Evolutionary conservation across 306 rosid genomes (phyloP).

Genomic region (Chamaecrista fasciculata): DNA sequence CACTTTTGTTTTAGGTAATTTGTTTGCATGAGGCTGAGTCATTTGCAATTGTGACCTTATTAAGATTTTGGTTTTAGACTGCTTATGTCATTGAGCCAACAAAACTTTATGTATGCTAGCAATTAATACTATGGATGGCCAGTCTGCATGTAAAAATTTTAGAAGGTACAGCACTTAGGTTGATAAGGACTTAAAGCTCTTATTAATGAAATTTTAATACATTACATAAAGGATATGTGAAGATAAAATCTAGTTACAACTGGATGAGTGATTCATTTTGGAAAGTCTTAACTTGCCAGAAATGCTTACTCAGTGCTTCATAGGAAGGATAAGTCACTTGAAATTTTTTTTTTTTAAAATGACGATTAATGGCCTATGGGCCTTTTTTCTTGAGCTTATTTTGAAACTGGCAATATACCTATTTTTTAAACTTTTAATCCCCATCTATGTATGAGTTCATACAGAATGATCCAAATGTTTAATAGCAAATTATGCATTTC

Average conservation of each 20-base stretch:
- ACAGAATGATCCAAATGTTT: not conserved
- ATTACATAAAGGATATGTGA: not conserved
- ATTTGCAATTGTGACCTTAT: slow-evolving; percentile 18
- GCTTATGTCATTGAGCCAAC: not conserved
- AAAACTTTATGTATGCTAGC: slow-evolving; percentile 1
- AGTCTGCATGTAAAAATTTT: slow-evolving; percentile 23
- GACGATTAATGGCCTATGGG: not conserved
- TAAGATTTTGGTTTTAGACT: not conserved
- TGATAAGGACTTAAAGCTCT: not conserved
- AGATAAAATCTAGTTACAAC: not conserved
- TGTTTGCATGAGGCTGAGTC: not conserved
- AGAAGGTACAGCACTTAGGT: not conserved
- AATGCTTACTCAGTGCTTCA: not conserved
- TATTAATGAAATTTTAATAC: not conserved
- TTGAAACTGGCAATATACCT: too few relatives aligned
- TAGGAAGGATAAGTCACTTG: not conserved
- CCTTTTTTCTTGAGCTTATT: not conserved
- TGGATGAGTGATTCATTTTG: slow-evolving; percentile 7
- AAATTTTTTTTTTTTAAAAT: slow-evolving; percentile 2
- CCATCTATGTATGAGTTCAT: not conserved
- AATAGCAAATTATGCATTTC: not conserved
- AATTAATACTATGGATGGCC: not conserved
- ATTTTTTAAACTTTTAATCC: not conserved
- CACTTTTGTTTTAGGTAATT: slow-evolving; percentile 87
- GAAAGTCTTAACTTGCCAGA: not conserved